Evolutionary conservation across 2,329 filamentous ascomycete genomes (phyloP), one percentile per base, ranked within the genome.

Genomic region (Ophiostoma novo-ulmi): DNA sequence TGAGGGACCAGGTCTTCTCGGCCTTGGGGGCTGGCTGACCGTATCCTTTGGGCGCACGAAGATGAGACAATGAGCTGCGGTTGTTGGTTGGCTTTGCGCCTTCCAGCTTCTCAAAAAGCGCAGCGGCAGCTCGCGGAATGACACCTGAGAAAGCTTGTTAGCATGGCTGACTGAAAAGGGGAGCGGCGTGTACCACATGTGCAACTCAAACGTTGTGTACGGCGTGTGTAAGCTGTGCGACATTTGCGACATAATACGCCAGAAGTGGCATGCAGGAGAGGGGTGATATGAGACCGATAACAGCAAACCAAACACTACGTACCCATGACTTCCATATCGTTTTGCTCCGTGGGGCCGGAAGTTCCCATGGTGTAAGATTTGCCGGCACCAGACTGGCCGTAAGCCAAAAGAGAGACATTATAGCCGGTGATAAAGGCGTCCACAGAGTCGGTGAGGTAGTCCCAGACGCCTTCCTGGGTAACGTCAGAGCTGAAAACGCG

Each of bases 341-440:
- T 84, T 77, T 96, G 91, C 76, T 97, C 94, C 31, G 80, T 80
- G 1, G 94, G 92, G 5, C 93, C 93, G 0, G 94, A 93, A 0
- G 95, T 99, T 71, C 95, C 95, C 95, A 99, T 99, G 0, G 95
- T 99, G 78, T 97, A 98, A 2, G 94, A 98, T 82, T 99, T 99
- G 75, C 95, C 95, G 13, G 95, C 93, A 71, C 95, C 95, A 38
- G 95, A 99, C 82, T 99, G 95, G 75, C 95, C 95, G 77, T 99
- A 99, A 67, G 95, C 95, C 76, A 99, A 83, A 68, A 99, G 88
- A 3, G 95, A 99, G 71, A 99, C 95, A 87, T 99, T 99, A 86
- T 98, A 99, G 70, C 95, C 95, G 78, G 97, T 93, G 1, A 95
- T 83, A 76, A 99, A 99, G 2, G 94, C 92, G 75, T 85, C 88